These are phyloP conservation scores for Dioscorea dumetorum DNA, from an alignment of 106 monocot species.

Conservation along the genomic window DNA sequence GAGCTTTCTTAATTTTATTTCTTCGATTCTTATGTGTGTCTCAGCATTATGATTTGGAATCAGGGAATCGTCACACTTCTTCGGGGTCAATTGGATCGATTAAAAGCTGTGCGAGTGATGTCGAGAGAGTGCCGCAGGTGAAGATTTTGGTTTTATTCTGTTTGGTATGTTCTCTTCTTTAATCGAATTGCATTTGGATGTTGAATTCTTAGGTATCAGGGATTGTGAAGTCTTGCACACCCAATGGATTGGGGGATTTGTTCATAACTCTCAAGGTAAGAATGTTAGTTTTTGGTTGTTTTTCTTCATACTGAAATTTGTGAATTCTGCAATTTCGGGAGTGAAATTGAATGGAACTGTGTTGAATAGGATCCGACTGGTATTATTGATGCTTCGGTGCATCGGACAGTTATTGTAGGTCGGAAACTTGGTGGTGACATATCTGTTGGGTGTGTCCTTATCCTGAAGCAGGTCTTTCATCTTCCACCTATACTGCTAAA, in stretches of 20 bases:
- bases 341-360: neutral
- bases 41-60: neutral
- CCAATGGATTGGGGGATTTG: slow-evolving; percentile 71
- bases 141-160: neutral
- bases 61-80: slow-evolving; percentile 1
- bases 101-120: slow-evolving; percentile 1
- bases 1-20: neutral
- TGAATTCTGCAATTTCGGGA: neutral
- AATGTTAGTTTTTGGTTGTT: no score
- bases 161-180: neutral
- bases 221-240: slow-evolving; percentile 52
- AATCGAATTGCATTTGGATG: neutral
- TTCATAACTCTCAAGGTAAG: slow-evolving; percentile 67
- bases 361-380: slow-evolving; percentile 70
- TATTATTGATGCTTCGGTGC: slow-evolving; percentile 63
- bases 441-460: slow-evolving; percentile 59
- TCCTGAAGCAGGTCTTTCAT: slow-evolving; percentile 63
- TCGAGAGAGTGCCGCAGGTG: slow-evolving; percentile 32
- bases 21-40: neutral
- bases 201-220: slow-evolving; percentile 54
- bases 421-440: slow-evolving; percentile 36
- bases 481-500: no score
- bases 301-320: neutral
- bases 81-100: slow-evolving; percentile 30
- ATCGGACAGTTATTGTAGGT: slow-evolving; percentile 44